Evolutionary conservation across 345 rosid species (phyloP).

Genomic region (Brassica incana): DNA sequence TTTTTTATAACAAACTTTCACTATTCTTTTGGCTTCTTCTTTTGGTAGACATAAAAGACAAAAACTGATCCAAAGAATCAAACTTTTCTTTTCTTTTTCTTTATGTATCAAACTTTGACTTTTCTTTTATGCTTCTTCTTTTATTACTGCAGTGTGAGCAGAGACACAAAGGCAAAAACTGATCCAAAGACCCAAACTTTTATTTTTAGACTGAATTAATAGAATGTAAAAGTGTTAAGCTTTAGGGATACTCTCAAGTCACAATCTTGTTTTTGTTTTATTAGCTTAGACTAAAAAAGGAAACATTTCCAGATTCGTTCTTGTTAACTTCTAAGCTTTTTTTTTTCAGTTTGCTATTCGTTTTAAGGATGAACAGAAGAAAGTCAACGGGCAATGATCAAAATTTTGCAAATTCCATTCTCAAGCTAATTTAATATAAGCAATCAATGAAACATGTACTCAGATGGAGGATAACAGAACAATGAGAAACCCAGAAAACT

Average conservation of each 20-base stretch:
- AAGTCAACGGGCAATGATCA: not conserved
- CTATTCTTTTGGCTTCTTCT: not conserved
- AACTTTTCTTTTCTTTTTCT: too few species aligned
- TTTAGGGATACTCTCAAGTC: not conserved
- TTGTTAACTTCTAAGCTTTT: not conserved
- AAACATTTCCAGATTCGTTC: slow-evolving; percentile 1
- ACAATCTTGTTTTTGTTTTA: not conserved
- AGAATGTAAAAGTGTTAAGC: not conserved
- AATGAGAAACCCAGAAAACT: slow-evolving; percentile 4
- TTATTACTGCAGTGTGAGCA: not conserved
- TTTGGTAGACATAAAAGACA: not conserved
- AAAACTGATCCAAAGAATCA: not conserved
- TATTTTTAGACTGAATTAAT: not conserved
- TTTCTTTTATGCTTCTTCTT: not conserved
- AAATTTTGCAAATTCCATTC: not conserved
- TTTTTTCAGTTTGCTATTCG: not conserved
- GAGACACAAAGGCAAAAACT: not conserved
- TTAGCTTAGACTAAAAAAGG: not conserved
- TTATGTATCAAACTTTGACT: not conserved
- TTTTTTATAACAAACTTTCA: not conserved
- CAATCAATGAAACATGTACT: not conserved
- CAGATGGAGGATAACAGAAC: not conserved
- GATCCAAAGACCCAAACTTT: slow-evolving; percentile 10
- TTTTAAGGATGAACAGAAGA: not conserved
- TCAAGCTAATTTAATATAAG: not conserved